Evolutionary conservation across 2,329 filamentous ascomycete genomes (phyloP).

Genomic region (Alternaria conjuncta): DNA sequence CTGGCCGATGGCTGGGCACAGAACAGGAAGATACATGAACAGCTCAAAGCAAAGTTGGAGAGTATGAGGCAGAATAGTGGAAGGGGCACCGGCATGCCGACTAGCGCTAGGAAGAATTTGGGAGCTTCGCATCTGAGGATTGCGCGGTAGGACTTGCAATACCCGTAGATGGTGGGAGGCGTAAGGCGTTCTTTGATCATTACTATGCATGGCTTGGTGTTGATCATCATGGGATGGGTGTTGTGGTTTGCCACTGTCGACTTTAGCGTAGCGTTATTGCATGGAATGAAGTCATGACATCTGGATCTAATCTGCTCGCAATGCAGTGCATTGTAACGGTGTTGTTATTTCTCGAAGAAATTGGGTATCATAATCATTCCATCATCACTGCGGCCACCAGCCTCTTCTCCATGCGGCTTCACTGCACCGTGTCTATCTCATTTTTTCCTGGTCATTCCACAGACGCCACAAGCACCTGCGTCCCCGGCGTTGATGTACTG

Average conservation of each 20-base stretch:
- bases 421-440: neutral
- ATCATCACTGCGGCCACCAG: neutral
- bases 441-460: constrained; percentile 52
- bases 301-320: neutral
- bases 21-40: constrained; percentile 57
- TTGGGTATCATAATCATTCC: neutral
- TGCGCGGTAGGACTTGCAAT: constrained; percentile 6
- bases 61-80: constrained; percentile 47
- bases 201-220: constrained; percentile 31
- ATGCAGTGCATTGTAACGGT: neutral
- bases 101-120: constrained; percentile 54
- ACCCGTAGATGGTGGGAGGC: constrained; percentile 41
- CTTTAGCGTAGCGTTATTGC: neutral
- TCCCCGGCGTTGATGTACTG: constrained; percentile 73
- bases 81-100: constrained; percentile 18
- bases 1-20: constrained; percentile 58
- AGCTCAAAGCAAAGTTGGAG: constrained; percentile 55
- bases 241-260: neutral
- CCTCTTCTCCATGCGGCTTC: neutral
- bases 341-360: neutral
- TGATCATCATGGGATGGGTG: neutral
- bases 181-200: constrained; percentile 7
- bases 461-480: constrained; percentile 72
- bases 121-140: constrained; percentile 52
- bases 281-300: constrained; percentile 13